phyloP scores from a whole-genome alignment of 805 yeast genomes.

The Candida vaughaniae region DNA sequence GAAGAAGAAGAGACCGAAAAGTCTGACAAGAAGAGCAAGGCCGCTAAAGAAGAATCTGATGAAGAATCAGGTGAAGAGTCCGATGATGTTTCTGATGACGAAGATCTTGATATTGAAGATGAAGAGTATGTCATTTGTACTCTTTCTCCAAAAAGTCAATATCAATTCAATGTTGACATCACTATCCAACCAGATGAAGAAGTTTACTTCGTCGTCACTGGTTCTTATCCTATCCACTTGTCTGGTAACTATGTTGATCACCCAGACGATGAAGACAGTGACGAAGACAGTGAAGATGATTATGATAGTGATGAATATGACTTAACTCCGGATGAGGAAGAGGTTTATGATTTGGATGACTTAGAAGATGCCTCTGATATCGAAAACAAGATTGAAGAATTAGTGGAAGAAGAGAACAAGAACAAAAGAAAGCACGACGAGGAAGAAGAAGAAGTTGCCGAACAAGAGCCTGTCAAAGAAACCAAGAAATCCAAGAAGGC shows the following conservation, averaged over 20 bases:
- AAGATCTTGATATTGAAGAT: slow-evolving; percentile 69
- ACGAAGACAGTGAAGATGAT: slow-evolving; percentile 43
- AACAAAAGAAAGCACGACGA: slow-evolving; percentile 31
- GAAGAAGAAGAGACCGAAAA: slow-evolving; percentile 17
- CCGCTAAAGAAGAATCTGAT: slow-evolving; percentile 19
- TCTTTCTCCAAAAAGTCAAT: slow-evolving; percentile 77
- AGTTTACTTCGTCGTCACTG: slow-evolving; percentile 90
- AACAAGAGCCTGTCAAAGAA: slow-evolving; percentile 21
- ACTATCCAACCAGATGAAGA: slow-evolving; percentile 93
- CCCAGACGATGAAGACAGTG: slow-evolving; percentile 77
- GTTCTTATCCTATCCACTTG: slow-evolving; percentile 89
- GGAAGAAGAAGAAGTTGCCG: slow-evolving; percentile 33
- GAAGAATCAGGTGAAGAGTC: slow-evolving; percentile 35
- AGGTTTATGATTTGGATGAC: slow-evolving; percentile 63
- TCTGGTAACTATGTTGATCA: slow-evolving; percentile 96
- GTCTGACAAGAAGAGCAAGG: slow-evolving; percentile 33
- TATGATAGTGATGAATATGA: slow-evolving; percentile 57
- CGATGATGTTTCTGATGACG: slow-evolving; percentile 55
- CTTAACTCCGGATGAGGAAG: slow-evolving; percentile 78
- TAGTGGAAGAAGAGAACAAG: slow-evolving; percentile 60
- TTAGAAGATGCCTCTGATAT: slow-evolving; percentile 69
- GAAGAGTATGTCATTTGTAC: slow-evolving; percentile 88
- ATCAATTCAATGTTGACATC: slow-evolving; percentile 87
- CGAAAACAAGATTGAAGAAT: slow-evolving; percentile 71
- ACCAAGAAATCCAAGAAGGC: slow-evolving; percentile 35